A percentile compares a stretch with the other conserved stretches of the same genome.
phyloP scores from a whole-genome alignment of 2,329 filamentous ascomycete species.

The Falciphora oryzae region DNA sequence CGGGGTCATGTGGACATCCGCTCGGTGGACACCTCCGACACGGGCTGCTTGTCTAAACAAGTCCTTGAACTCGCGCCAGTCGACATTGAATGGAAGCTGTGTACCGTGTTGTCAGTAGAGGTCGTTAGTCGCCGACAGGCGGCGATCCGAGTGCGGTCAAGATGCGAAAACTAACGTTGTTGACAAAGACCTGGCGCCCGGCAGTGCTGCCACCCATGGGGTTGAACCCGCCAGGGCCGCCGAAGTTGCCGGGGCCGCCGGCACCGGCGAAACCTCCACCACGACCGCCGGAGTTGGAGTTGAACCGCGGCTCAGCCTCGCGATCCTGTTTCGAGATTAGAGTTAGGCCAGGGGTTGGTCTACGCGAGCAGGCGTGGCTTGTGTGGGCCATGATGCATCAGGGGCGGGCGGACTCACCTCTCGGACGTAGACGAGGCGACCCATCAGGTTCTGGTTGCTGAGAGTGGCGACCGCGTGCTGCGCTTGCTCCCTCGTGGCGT shows the following conservation, averaged over 20 bases:
- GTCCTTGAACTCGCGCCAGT: slow-evolving; percentile 99
- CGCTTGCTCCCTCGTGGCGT: slow-evolving; percentile 98
- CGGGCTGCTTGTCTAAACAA: slow-evolving; percentile 88
- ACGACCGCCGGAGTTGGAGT: slow-evolving; percentile 61
- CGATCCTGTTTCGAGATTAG: slow-evolving; percentile 62
- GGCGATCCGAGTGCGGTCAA: slow-evolving; percentile 14
- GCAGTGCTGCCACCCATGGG: slow-evolving; percentile 50
- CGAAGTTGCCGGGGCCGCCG: slow-evolving; percentile 25
- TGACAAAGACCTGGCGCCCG: slow-evolving; percentile 87
- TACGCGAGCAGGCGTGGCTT: background rate
- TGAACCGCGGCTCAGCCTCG: slow-evolving; percentile 95
- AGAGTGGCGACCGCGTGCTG: slow-evolving; percentile 95
- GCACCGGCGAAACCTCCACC: slow-evolving; percentile 53
- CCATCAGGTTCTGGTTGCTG: slow-evolving; percentile 99
- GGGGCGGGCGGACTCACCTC: slow-evolving; percentile 56
- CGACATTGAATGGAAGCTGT: slow-evolving; percentile 93
- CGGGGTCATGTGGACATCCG: slow-evolving; percentile 87
- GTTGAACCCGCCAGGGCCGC: slow-evolving; percentile 46
- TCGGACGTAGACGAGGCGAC: slow-evolving; percentile 94
- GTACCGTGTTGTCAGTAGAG: slow-evolving; percentile 21
- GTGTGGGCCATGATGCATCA: background rate
- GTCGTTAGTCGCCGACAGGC: slow-evolving; percentile 10
- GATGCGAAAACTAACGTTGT: slow-evolving; percentile 73
- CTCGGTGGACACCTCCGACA: slow-evolving; percentile 79
- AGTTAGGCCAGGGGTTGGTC: too few relatives aligned